Percentiles rank a stretch among this genome's conserved stretches.
phyloP scores from a whole-genome alignment of 257 asterid species.

The Vinca minor region DNA sequence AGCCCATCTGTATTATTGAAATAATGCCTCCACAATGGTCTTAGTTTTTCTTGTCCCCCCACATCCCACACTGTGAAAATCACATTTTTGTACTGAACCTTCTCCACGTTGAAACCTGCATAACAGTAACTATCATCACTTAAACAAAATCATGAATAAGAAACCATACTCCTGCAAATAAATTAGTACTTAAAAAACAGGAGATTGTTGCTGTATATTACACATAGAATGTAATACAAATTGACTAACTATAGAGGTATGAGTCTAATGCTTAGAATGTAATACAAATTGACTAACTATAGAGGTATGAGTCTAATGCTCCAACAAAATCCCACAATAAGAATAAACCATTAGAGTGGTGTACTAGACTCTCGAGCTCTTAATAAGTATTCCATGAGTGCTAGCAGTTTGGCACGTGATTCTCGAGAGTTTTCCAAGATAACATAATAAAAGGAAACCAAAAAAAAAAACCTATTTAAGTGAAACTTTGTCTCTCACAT shows the following conservation, averaged over 20 bases:
- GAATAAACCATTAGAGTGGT: not conserved
- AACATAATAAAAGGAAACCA: too few species aligned
- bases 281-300: not conserved
- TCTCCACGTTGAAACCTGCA: conserved; percentile 96
- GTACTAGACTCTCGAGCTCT: not conserved
- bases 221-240: not conserved
- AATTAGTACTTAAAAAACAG: not conserved
- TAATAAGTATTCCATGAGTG: not conserved
- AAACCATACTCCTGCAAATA: not conserved
- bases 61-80: conserved; percentile 97
- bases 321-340: not conserved
- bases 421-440: too few species aligned
- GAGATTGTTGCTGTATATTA: not conserved
- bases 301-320: too few species aligned
- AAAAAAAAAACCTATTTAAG: too few species aligned
- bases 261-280: too few species aligned
- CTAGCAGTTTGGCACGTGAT: too few species aligned
- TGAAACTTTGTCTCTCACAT: too few species aligned
- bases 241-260: not conserved
- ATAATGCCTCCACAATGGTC: conserved; percentile 98
- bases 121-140: conserved; percentile 21
- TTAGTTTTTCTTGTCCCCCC: conserved; percentile 89
- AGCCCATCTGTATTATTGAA: conserved; percentile 90
- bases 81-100: conserved; percentile 91
- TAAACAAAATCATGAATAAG: not conserved